These are phyloP conservation scores for Coemansia sp. DNA, from an alignment of 192 early-diverging fungal species.

Conservation along the genomic window DNA sequence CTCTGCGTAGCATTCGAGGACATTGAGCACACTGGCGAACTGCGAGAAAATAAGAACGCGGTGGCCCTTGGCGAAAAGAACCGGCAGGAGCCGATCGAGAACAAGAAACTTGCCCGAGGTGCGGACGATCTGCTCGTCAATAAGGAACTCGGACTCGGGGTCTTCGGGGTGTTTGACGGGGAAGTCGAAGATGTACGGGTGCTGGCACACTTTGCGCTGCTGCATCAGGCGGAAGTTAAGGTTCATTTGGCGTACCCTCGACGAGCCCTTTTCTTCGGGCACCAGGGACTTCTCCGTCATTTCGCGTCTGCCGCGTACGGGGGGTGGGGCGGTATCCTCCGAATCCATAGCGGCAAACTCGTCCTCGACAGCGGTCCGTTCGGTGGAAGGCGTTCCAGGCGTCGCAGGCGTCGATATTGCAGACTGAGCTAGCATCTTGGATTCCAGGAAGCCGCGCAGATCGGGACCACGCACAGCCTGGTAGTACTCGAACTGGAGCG, in stretches of 20 bases:
- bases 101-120: conserved; percentile 86
- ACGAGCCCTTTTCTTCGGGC: conserved; percentile 5
- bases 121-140: conserved; percentile 61
- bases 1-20: conserved; percentile 87
- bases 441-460: conserved; percentile 61
- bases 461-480: conserved; percentile 63
- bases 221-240: conserved; percentile 85
- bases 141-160: conserved; percentile 60
- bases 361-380: neutral
- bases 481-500: conserved; percentile 69
- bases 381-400: conserved; percentile 18
- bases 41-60: conserved; percentile 95
- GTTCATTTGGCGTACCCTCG: conserved; percentile 59
- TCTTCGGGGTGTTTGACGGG: conserved; percentile 57
- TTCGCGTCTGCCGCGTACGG: too few species aligned
- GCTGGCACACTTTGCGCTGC: conserved; percentile 93
- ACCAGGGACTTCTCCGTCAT: neutral
- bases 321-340: neutral
- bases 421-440: conserved; percentile 3
- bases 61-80: conserved; percentile 77
- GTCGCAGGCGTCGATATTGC: neutral
- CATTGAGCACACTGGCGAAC: conserved; percentile 85
- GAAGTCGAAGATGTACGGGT: conserved; percentile 91
- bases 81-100: conserved; percentile 77
- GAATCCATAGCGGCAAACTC: too few species aligned